Base-by-base conservation (phyloP, 1,284 basidiomycete species). In the Cryptococcus wingfieldii region DNA sequence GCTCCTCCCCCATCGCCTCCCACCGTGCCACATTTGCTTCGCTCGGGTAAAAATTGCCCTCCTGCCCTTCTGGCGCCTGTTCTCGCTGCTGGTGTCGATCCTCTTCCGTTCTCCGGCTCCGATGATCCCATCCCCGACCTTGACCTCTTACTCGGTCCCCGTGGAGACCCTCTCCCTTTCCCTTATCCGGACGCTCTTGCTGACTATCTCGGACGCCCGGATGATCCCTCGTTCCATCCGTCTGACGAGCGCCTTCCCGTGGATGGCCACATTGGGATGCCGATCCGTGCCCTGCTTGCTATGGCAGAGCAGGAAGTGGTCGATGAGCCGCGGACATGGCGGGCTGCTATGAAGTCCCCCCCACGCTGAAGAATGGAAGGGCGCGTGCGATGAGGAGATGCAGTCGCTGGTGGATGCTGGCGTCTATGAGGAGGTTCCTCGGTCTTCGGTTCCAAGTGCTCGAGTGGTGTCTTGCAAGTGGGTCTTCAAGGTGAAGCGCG, bases 401-500 rank as follows among this genome's bases (percentile, higher is more conserved):
- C 34, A 18, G 13, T 55, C 53, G 23, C 45, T 61, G n/a, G 45
- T n/a, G 12, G 42, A 50, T 25, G 54, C 54, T 6, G 19, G 31
- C 3, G 41, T 58, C 38, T 37, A 42, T 47, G 25, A 60, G 25
- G 5, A 54, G 50, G 61, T 53, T 14, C 31, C 59, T 50, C 46
- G 54, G 28, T 38, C 38, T 3, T 13, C 27, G 44, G 14, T n/a
- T 39, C 16, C 59, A 47, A n/a, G 45, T 28, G 23, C 39, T 38
- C 38, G 41, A 19, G 43, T 45, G n/a, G 16, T 45, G n/a, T 6
- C 16, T 12, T 18, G 50, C 51, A 64, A 62, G 50, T 64, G 60
- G 62, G 62, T 64, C 6, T 60, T 63, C 49, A 53, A 57, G 45
- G 37, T 55, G 14, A 69, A 69, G 56, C 34, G 39, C 4, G 51